These are phyloP conservation scores for Didymella pinodella DNA, from an alignment of 2,329 filamentous ascomycete genomes.

Conservation along the genomic window DNA sequence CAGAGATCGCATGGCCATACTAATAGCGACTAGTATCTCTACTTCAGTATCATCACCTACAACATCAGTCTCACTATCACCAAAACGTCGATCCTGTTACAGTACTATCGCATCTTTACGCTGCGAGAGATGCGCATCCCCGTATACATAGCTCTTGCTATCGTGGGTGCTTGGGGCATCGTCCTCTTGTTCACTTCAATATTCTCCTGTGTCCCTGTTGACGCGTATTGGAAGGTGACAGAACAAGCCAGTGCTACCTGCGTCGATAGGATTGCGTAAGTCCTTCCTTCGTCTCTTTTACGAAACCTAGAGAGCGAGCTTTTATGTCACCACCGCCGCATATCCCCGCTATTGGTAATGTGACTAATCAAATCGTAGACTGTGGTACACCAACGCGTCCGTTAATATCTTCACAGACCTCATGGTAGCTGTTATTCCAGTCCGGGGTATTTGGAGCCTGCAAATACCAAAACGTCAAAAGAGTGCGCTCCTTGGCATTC, in stretches of 20 bases:
- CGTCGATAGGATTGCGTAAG: slow-evolving; percentile 17
- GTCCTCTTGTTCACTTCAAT: slow-evolving; percentile 22
- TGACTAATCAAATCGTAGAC: not conserved
- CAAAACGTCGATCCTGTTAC: slow-evolving; percentile 41
- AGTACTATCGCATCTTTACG: slow-evolving; percentile 41
- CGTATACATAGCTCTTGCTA: slow-evolving; percentile 31
- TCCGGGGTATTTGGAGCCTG: slow-evolving; percentile 36
- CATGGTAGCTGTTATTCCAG: slow-evolving; percentile 35
- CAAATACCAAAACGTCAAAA: slow-evolving; percentile 36
- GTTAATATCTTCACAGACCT: slow-evolving; percentile 39
- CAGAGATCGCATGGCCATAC: not conserved
- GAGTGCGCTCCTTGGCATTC: slow-evolving; percentile 31
- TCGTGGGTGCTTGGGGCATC: slow-evolving; percentile 31
- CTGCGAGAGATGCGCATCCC: slow-evolving; percentile 34
- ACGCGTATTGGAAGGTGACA: slow-evolving; percentile 31
- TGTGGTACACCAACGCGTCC: slow-evolving; percentile 33
- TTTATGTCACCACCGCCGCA: no score
- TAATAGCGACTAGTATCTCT: slow-evolving; percentile 33
- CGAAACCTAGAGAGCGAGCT: not conserved
- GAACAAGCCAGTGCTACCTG: slow-evolving; percentile 10
- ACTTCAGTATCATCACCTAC: slow-evolving; percentile 39
- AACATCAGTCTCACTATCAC: slow-evolving; percentile 33
- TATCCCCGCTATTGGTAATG: not conserved
- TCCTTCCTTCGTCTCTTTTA: not conserved
- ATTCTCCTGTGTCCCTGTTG: slow-evolving; percentile 35